phyloP scores from a whole-genome alignment of 257 asterid species.

The Solanum neorickii region DNA sequence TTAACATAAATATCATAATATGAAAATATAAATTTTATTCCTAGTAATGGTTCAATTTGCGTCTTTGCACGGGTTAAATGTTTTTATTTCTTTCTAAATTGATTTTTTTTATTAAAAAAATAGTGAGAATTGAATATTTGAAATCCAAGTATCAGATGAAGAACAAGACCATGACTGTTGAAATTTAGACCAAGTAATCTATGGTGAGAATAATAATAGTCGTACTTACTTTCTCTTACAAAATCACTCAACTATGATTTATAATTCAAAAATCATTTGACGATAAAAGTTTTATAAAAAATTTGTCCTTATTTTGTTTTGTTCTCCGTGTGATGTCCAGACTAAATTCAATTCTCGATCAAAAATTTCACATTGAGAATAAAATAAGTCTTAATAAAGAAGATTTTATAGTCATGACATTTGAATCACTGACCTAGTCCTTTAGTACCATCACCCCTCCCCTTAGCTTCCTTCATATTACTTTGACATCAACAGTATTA shows the following conservation, averaged over 20 bases:
- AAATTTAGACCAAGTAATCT: neutral
- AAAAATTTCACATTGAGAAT: accelerated
- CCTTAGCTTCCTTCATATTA: neutral
- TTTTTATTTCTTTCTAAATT: neutral
- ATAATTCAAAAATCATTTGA: no score
- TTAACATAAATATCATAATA: no score
- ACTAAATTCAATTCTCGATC: neutral
- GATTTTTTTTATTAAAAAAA: no score
- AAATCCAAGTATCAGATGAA: neutral
- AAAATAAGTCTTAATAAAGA: neutral
- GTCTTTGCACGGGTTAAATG: neutral
- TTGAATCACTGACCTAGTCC: neutral
- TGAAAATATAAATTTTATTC: no score
- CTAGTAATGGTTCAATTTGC: neutral
- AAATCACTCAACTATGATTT: no score
- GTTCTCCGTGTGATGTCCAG: neutral
- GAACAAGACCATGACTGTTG: neutral
- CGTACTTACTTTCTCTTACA: neutral
- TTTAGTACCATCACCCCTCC: neutral
- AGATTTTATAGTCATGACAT: neutral
- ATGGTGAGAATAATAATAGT: neutral
- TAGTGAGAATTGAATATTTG: neutral
- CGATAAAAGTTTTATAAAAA: no score
- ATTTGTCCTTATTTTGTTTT: neutral
- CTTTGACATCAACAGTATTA: neutral